These are phyloP conservation scores for Asclepias syriaca DNA, from an alignment of 257 asterid genomes.

Conservation along the genomic window DNA sequence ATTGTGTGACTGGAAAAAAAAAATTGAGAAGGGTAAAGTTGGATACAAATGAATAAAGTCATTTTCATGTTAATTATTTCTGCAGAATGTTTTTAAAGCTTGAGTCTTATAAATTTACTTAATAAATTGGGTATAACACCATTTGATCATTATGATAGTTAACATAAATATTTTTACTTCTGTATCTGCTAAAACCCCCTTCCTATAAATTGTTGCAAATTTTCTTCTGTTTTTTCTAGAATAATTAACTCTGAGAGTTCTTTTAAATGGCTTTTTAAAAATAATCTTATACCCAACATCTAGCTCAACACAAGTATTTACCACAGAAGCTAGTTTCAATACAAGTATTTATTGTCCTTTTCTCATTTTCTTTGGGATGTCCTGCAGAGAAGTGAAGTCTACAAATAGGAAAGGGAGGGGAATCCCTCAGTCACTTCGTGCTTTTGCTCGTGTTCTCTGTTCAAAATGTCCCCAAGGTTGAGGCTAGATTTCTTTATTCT, in stretches of 20 bases:
- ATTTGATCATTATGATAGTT: neutral
- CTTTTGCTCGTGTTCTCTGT: slow-evolving; percentile 70
- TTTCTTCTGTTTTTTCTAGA: neutral
- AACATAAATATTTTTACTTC: neutral
- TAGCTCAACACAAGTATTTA: neutral
- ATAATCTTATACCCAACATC: neutral
- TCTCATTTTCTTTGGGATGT: slow-evolving; percentile 1
- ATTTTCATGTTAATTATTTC: neutral
- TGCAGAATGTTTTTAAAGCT: neutral
- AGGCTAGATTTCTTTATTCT: slow-evolving; percentile 2
- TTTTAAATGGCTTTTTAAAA: neutral
- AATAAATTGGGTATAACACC: neutral
- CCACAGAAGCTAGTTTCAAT: neutral
- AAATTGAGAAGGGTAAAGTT: neutral
- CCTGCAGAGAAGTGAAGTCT: slow-evolving; percentile 48
- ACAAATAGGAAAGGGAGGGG: slow-evolving; percentile 62
- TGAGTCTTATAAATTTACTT: neutral
- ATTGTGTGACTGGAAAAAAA: neutral
- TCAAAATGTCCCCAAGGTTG: slow-evolving; percentile 44
- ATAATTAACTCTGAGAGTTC: neutral
- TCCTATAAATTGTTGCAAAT: neutral
- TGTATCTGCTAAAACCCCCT: neutral
- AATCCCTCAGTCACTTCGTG: slow-evolving; percentile 76
- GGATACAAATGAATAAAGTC: neutral
- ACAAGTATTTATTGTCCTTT: neutral